These are phyloP conservation scores for Kokia cookei DNA, from an alignment of 441 rosid genomes.

Conservation along the genomic window DNA sequence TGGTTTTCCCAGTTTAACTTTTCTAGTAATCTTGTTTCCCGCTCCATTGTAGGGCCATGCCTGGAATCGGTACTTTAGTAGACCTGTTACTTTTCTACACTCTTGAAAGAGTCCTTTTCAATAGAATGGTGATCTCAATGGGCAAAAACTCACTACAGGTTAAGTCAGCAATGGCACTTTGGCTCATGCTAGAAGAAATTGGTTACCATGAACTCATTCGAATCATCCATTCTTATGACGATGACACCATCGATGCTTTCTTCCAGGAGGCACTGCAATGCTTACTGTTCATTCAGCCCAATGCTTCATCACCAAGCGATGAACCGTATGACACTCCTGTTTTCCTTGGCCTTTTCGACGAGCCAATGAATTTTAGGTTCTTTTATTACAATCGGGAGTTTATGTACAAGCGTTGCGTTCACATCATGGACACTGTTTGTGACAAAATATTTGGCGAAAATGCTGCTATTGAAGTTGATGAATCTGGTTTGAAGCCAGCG, in stretches of 20 bases:
- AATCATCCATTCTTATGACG: constrained; percentile 5
- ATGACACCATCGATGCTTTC: constrained; percentile 16
- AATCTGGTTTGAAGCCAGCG: constrained; percentile 12
- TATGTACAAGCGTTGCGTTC: constrained; percentile 10
- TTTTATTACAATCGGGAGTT: constrained; percentile 14
- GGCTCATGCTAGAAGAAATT: constrained; percentile 26
- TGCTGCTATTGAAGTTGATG: constrained; percentile 24
- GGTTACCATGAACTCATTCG: constrained; percentile 23
- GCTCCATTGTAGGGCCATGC: background rate
- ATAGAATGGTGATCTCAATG: constrained; percentile 20
- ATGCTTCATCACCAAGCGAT: background rate
- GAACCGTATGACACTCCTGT: background rate
- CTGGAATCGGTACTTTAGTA: constrained; percentile 14
- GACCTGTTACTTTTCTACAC: constrained; percentile 29
- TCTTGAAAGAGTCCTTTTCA: constrained; percentile 21
- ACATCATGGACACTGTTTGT: constrained; percentile 24
- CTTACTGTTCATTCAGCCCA: constrained; percentile 11
- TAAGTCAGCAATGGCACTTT: constrained; percentile 20
- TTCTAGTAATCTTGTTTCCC: background rate
- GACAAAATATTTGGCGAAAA: constrained; percentile 24
- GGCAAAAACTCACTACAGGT: constrained; percentile 12
- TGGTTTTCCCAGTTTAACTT: background rate
- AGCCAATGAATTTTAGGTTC: constrained; percentile 9
- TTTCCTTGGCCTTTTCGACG: constrained; percentile 4
- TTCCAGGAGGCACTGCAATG: constrained; percentile 15